Evolutionary conservation across 2,329 filamentous ascomycete genomes (phyloP).

Genomic region (Penicillium decumbens): DNA sequence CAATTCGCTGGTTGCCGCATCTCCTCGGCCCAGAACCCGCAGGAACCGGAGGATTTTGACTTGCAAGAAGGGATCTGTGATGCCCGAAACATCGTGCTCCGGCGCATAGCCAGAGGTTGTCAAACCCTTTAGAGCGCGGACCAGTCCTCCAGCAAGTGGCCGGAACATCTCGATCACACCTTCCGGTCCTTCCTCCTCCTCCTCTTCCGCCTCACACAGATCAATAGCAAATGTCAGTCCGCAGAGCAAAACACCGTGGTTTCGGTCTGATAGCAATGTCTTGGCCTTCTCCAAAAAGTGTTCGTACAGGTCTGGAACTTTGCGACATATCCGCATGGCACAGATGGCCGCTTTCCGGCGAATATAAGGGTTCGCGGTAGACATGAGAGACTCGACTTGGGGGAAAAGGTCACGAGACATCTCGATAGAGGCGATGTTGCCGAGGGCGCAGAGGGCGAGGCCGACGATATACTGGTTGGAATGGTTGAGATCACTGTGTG

Average conservation of each 20-base stretch:
- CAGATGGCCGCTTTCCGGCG: conserved; percentile 95
- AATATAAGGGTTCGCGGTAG: conserved; percentile 97
- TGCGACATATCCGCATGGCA: conserved; percentile 97
- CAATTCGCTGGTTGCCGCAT: conserved; percentile 83
- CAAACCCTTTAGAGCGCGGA: conserved; percentile 84
- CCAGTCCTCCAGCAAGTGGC: conserved; percentile 74
- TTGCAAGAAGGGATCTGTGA: conserved; percentile 95
- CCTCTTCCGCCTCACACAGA: conserved; percentile 91
- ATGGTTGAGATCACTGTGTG: conserved; percentile 79
- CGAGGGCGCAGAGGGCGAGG: conserved; percentile 88
- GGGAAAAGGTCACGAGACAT: conserved; percentile 97
- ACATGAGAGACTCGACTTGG: conserved; percentile 87
- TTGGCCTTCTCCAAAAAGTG: conserved; percentile 95
- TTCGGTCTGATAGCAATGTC: conserved; percentile 80
- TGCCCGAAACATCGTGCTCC: conserved; percentile 96
- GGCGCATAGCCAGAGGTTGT: conserved; percentile 95
- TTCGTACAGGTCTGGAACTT: conserved; percentile 94
- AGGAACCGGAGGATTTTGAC: conserved; percentile 90
- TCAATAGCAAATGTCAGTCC: conserved; percentile 86
- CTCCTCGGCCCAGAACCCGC: conserved; percentile 78
- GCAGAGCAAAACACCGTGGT: conserved; percentile 91
- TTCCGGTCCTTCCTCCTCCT: conserved; percentile 84
- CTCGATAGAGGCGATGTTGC: conserved; percentile 95
- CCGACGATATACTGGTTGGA: conserved; percentile 98
- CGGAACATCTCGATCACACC: conserved; percentile 88